Evolutionary conservation across 1,139 yeast genomes (phyloP), one percentile per base, ranked within the genome.

Genomic region (Candida dubliniensis): DNA sequence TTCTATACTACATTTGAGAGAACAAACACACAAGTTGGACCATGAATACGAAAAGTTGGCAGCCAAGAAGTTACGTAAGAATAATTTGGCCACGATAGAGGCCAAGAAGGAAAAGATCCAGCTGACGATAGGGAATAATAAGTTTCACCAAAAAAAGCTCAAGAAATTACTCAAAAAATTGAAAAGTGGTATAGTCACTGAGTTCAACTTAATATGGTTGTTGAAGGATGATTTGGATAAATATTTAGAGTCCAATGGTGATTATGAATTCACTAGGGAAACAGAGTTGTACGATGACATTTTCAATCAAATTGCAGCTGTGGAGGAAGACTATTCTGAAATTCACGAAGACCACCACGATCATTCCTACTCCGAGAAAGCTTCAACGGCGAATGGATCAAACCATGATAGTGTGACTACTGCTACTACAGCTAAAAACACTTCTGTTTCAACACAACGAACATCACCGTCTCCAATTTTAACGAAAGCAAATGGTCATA

Each of bases 251-350:
- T 60, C 71, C 3, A 67, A 67, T 45, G 73, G 69, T 39, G 77
- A 72, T 34, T 69, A 72, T 14, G 74, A 66, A 42, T 66, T 66
- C 44, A 56, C 64, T 7, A 48, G 43, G 26, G 71, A 66, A 49
- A 76, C 72, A 43, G 71, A 71, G 4, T 58, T 73, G 39, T 74
- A 73, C 49, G 79, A 74, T 46, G 78, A 74, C 44, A 63, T 74
- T 25, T 60, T 69, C 46, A 71, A 64, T 38, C 53, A 47, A 45
- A 45, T 52, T 31, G 43, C 45, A 8, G 48, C 47, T 10, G 51
- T 38, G 8, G 56, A 52, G 13, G 53, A 51, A 40, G 53, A 50
- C 35, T 52, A 46, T 44, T 46, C 52, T 9, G 55, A 51, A 39
- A 31, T 49, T 12, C 48, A 50, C 35, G 54, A 50, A 26, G 42